Conservation (phyloP, 306 rosid genomes). For the Acmispon strigosus region DNA sequence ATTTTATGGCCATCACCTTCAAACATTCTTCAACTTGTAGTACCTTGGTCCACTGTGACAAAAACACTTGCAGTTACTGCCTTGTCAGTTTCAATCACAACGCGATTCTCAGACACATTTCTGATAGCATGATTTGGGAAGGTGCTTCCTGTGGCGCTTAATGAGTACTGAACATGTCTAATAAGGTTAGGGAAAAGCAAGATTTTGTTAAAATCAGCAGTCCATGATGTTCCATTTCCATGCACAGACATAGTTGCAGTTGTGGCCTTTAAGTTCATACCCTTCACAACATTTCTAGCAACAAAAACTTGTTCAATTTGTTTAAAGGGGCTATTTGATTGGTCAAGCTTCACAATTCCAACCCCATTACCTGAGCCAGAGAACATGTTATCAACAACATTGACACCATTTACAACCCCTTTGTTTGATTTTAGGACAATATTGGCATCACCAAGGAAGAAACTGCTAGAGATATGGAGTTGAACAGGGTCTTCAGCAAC, state of each 20-base stretch:
- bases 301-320: slow-evolving; percentile 55
- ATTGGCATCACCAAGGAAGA: slow-evolving; percentile 82
- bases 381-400: slow-evolving; percentile 81
- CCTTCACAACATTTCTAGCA: slow-evolving; percentile 66
- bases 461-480: slow-evolving; percentile 56
- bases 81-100: slow-evolving; percentile 50
- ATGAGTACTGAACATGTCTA: slow-evolving; percentile 56
- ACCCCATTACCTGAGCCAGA: slow-evolving; percentile 51
- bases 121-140: slow-evolving; percentile 63
- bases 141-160: slow-evolving; percentile 16
- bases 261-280: slow-evolving; percentile 68
- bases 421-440: slow-evolving; percentile 62
- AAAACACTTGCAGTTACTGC: slow-evolving; percentile 37
- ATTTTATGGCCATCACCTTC: neutral
- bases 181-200: slow-evolving; percentile 66
- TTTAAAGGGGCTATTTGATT: slow-evolving; percentile 44
- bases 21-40: slow-evolving; percentile 17
- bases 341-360: slow-evolving; percentile 58
- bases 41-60: slow-evolving; percentile 60
- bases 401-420: slow-evolving; percentile 58
- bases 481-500: slow-evolving; percentile 89
- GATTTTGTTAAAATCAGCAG: slow-evolving; percentile 44
- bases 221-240: slow-evolving; percentile 68
- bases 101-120: slow-evolving; percentile 50
- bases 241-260: slow-evolving; percentile 32